Base-by-base conservation (phyloP, 306 rosid species). In the Leucaena leucocephala region DNA sequence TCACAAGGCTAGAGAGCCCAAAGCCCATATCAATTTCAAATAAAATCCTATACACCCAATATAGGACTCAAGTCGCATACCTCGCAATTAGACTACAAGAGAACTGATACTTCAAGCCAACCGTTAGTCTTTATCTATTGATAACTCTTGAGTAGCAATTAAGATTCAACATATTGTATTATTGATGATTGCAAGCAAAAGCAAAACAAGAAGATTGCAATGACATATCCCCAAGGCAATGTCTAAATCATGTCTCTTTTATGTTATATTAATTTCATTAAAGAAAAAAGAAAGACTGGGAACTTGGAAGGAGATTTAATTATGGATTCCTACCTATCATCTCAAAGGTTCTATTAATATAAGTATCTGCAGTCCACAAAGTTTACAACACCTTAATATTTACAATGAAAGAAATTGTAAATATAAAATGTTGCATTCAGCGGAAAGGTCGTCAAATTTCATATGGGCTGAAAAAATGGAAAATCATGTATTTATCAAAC, bases 371-470 rank as follows among this genome's bases (percentile, higher is more conserved):
- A 64, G 57, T 13, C 58, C 52, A 71, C 19, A 61, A 71, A 35
- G 57, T 82, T 64, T 27, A 48, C 15, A 36, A 7, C 27, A 78
- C 36, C 50, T 68, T 59, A 55, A 48, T 61, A 57, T 71, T 8
- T 45, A 10, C 49, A 50, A 52, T 54, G 13, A 76, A 71, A 13
- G 46, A 33, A 75, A 15, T 11, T 76, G 27, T 39, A 43, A 7
- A 33, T 40, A 40, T 7, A 40, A 40, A 57, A 36, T 52, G 61
- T 70, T 33, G 54, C 44, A 35, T 40, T 63, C 38, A 52, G 46
- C 35, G 9, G 50, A 76, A 82, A 63, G 40, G 16, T 76, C 81
- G 45, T 70, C 72, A 59, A 50, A 22, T 64, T 65, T 62, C 78
- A 15, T 52, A 67, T 36, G 35, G 39, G 68, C 72, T 38, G 36